Evolutionary conservation across 78 protist species (phyloP).

Genomic region (Guillardia theta): DNA sequence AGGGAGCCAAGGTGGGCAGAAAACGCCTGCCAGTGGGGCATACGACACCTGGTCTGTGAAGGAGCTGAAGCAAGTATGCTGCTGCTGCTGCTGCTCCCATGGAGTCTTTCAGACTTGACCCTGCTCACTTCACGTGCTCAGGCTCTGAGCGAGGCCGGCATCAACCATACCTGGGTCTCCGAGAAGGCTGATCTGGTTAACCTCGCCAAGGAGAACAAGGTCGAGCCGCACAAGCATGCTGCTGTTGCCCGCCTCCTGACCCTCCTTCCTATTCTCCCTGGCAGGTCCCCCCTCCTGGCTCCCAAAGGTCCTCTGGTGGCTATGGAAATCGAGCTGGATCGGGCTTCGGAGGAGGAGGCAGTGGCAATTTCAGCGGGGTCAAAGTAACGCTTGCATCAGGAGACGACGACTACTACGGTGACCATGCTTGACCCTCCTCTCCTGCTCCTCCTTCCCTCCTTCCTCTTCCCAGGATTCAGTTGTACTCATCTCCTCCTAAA

Average conservation of each 20-base stretch:
- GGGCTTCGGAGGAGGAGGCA: no score
- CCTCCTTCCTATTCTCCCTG: not conserved
- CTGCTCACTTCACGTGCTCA: no score
- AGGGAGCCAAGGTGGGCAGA: no score
- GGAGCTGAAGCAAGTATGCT: not conserved
- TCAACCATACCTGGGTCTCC: not conserved
- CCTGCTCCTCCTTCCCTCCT: not conserved
- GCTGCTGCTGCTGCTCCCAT: no score
- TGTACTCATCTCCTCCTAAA: no score
- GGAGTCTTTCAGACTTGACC: no score
- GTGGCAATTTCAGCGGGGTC: no score
- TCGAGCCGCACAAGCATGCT: not conserved
- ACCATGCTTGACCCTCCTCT: not conserved
- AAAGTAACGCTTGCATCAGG: no score
- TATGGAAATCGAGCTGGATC: not conserved
- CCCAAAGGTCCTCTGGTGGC: not conserved
- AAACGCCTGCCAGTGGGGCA: no score
- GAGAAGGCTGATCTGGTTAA: not conserved
- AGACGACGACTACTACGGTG: no score
- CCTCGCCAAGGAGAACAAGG: not conserved
- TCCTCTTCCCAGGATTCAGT: no score
- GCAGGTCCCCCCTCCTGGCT: not conserved
- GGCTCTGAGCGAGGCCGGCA: not conserved
- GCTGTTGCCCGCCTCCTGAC: not conserved
- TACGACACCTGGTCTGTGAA: conserved; percentile 24